phyloP scores from a whole-genome alignment of 257 asterid species.

The Apocynum venetum region DNA sequence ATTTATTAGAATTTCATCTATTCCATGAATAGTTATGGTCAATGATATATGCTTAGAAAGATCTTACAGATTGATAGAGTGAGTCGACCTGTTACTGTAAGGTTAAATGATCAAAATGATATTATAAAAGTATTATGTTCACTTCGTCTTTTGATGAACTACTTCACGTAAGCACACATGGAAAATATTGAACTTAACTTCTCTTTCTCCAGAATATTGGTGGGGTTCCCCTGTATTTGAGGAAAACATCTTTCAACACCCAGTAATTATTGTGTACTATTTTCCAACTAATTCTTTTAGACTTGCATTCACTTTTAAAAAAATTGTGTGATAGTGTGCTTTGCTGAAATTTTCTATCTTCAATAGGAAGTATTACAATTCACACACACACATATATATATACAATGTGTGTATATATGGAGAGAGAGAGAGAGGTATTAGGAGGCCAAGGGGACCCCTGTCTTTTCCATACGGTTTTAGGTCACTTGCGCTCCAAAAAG shows the following conservation, averaged over 20 bases:
- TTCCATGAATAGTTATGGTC: not conserved
- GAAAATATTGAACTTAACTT: not conserved
- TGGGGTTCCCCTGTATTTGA: not conserved
- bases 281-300: not conserved
- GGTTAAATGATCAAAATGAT: not conserved
- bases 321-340: not conserved
- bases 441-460: not conserved
- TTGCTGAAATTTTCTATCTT: not conserved
- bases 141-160: not conserved
- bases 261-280: not conserved
- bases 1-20: not conserved
- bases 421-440: not conserved
- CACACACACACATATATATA: too few relatives aligned
- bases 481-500: not conserved
- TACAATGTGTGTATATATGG: too few relatives aligned
- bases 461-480: not conserved
- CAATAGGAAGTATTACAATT: not conserved
- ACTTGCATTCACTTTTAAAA: not conserved
- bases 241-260: not conserved
- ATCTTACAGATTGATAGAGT: not conserved
- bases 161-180: not conserved
- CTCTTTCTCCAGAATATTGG: not conserved
- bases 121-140: too few relatives aligned
- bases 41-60: not conserved
- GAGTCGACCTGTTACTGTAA: not conserved